Conservation (phyloP, 2,329 filamentous ascomycete genomes). For the Corynespora cassiicola region DNA sequence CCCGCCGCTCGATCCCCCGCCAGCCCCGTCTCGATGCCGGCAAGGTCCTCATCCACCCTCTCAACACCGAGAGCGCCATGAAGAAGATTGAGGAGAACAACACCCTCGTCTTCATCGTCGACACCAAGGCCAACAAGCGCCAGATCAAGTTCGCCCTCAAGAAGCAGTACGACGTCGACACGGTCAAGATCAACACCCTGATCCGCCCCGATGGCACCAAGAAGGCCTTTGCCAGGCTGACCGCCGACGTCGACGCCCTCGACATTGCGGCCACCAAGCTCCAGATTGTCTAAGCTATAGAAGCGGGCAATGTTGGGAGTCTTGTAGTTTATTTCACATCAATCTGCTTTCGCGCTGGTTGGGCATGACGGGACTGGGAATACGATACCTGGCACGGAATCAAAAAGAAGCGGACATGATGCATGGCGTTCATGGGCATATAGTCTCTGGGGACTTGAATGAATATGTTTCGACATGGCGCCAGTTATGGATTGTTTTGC, state of each 20-base stretch:
- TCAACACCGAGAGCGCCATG: slow-evolving; percentile 99
- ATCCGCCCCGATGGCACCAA: slow-evolving; percentile 97
- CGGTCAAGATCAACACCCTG: slow-evolving; percentile 98
- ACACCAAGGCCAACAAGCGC: slow-evolving; percentile 93
- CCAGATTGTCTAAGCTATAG: slow-evolving; percentile 80
- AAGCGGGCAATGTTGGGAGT: slow-evolving; percentile 1
- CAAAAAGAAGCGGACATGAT: slow-evolving; percentile 41
- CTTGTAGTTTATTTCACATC: slow-evolving; percentile 3
- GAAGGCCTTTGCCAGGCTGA: slow-evolving; percentile 98
- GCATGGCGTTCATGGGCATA: slow-evolving; percentile 47
- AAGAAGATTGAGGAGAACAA: slow-evolving; percentile 99
- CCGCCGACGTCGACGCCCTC: slow-evolving; percentile 94
- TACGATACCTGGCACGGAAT: slow-evolving; percentile 33
- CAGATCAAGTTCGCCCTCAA: slow-evolving; percentile 98
- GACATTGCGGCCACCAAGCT: slow-evolving; percentile 99
- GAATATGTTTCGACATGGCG: slow-evolving; percentile 43
- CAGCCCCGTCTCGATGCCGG: slow-evolving; percentile 92
- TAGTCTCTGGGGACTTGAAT: slow-evolving; percentile 44
- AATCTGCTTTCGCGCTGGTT: slow-evolving; percentile 28
- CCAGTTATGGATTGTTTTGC: slow-evolving; percentile 19
- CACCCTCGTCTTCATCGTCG: slow-evolving; percentile 97
- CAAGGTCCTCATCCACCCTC: slow-evolving; percentile 95
- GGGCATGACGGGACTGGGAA: slow-evolving; percentile 36
- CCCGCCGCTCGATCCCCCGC: slow-evolving; percentile 91
- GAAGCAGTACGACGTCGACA: slow-evolving; percentile 99